Base-by-base conservation (phyloP, 176 grass and related monocot genomes). In the Zoysia japonica region DNA sequence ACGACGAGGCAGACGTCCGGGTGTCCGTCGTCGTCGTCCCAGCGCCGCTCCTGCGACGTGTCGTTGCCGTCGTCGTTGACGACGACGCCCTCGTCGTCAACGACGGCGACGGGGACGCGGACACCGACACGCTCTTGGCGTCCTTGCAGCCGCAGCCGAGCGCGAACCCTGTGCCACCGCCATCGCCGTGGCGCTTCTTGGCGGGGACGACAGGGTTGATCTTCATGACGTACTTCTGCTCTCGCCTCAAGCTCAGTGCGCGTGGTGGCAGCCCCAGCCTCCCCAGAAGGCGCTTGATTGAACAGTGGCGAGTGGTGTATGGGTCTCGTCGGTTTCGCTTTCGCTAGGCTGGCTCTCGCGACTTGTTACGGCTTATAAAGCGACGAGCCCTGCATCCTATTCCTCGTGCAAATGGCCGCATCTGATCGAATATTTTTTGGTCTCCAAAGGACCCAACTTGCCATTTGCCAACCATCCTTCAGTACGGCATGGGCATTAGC, bases 121-220 rank as follows among this genome's bases (percentile, higher is more conserved):
- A 82, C 51, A 55, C 75, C 0, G 89, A 89, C 65, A 89, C 83
- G 67, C 82, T 85, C 87, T 90, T 95, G 11, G 67, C 35, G 73
- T 90, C 89, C 84, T 85, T 95, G 84, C 93, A 95, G 28, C 87
- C 75, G 72, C 87, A 95, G 19, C 74, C 66, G 3, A 95, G 81
- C 65, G 66, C 11, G 52, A 89, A 85, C 50, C 59, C 82, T 4
- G 49, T 36, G 38, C 76, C 60, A 8, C 68, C 54, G 53, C 66
- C 47, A 49, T 47, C 63, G 63, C 63, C 63, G 55, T 89, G 78
- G n/a, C 78, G 82, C 78, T 59, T 82, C 83, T 68, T 85, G 20
- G 79, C 38, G 5, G 61, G 51, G 36, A 78, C 17, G 44, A 60
- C 70, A 7, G 64, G 72, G 10, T 45, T 59, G 73, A 78, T 82